A percentile compares a stretch with the other conserved stretches of the same genome.
These are phyloP conservation scores for Monilinia polystroma DNA, from an alignment of 2,329 filamentous ascomycete genomes.

Conservation along the genomic window DNA sequence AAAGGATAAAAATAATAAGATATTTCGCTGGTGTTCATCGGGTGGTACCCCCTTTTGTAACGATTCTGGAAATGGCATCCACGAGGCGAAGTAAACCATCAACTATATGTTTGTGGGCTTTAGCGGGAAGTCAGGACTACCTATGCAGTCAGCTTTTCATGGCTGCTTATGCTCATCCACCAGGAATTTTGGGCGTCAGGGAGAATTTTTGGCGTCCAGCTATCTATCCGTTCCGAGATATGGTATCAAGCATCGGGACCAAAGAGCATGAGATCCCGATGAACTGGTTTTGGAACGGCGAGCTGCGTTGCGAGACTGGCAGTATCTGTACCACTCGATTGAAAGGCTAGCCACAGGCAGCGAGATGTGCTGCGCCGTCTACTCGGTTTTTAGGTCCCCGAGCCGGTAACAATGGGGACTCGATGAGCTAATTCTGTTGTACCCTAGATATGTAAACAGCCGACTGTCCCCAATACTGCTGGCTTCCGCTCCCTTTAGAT, in stretches of 20 bases:
- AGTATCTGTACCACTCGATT: conserved; percentile 17
- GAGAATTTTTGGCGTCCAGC: neutral
- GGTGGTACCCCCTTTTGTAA: conserved; percentile 4
- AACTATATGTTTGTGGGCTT: neutral
- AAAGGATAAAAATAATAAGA: neutral
- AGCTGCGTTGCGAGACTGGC: conserved; percentile 22
- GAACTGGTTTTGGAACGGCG: conserved; percentile 24
- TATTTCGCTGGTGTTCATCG: conserved; percentile 1
- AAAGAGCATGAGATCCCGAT: conserved; percentile 21
- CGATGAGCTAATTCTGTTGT: conserved; percentile 20
- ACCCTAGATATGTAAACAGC: conserved; percentile 23
- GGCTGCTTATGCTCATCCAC: neutral
- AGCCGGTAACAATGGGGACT: conserved; percentile 23
- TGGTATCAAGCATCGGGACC: neutral
- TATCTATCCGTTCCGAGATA: conserved; percentile 17
- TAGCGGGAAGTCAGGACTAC: neutral
- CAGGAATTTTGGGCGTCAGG: neutral
- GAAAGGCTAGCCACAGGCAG: conserved; percentile 21
- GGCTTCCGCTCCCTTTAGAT: conserved; percentile 23
- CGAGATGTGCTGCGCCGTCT: conserved; percentile 25
- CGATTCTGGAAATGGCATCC: conserved; percentile 13
- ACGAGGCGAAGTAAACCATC: conserved; percentile 10
- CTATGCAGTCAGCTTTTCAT: conserved; percentile 2
- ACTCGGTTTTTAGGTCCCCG: conserved; percentile 25
- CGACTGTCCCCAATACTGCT: conserved; percentile 23